These are phyloP conservation scores for Syzygium syzygioides DNA, from an alignment of 441 rosid species.

Conservation along the genomic window DNA sequence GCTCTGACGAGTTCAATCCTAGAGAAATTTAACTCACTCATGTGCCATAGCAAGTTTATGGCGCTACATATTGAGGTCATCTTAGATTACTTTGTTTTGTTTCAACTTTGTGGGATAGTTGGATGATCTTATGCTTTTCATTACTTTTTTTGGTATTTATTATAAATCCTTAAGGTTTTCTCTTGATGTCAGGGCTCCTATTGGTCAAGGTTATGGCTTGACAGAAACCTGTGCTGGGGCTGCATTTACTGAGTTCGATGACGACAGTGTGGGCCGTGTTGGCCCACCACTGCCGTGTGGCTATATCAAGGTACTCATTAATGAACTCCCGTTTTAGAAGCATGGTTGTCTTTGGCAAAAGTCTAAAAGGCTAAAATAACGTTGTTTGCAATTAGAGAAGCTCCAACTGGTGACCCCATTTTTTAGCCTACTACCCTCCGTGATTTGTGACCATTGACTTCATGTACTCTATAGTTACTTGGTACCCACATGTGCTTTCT, in stretches of 20 bases:
- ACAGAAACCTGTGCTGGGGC: conserved; percentile 96
- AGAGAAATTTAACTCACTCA: neutral
- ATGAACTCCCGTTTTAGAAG: neutral
- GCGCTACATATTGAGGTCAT: neutral
- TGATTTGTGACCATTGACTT: neutral
- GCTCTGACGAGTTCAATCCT: neutral
- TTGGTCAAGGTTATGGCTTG: conserved; percentile 93
- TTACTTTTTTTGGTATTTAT: neutral
- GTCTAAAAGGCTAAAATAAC: neutral
- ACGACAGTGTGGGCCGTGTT: conserved; percentile 69
- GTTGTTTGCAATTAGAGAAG: neutral
- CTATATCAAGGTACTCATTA: conserved; percentile 56
- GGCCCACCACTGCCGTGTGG: conserved; percentile 91
- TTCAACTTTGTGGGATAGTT: neutral
- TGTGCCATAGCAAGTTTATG: neutral
- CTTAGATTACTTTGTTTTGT: neutral
- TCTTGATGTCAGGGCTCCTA: conserved; percentile 49
- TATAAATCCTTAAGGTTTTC: neutral
- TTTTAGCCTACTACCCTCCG: neutral
- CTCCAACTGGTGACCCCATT: neutral
- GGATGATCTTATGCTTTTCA: neutral
- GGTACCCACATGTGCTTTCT: neutral
- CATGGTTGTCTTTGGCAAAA: neutral
- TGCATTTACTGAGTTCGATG: conserved; percentile 85
- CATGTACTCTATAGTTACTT: neutral